Conservation (phyloP, 2,329 filamentous ascomycete species). For the Chaetothyriales sp. region DNA sequence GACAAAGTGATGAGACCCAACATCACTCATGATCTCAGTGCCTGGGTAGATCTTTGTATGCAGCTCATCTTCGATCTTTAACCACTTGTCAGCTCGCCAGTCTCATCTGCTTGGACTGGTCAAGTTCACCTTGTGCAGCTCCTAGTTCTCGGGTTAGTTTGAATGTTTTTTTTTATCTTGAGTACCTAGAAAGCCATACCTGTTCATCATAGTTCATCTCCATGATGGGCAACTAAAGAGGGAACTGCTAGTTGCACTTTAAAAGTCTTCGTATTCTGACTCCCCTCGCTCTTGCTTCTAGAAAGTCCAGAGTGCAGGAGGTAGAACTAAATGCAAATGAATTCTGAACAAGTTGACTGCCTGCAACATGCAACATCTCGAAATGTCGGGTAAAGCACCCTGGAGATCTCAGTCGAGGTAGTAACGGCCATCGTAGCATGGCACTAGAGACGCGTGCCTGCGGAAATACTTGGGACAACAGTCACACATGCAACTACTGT, state of each 20-base stretch:
- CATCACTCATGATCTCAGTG: constrained; percentile 46
- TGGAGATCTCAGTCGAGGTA: too few species aligned
- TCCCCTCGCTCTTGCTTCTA: not conserved
- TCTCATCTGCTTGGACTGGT: not conserved
- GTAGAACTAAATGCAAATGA: not conserved
- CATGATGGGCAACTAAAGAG: constrained; percentile 21
- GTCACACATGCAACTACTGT: not conserved
- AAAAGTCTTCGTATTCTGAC: not conserved
- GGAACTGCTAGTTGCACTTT: not conserved
- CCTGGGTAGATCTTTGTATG: constrained; percentile 40
- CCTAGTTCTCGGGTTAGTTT: constrained; percentile 5
- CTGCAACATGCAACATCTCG: not conserved
- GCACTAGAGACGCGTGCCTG: too few species aligned
- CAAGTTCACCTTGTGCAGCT: constrained; percentile 8
- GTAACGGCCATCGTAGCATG: not conserved
- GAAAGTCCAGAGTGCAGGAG: not conserved
- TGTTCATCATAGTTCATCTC: constrained; percentile 34
- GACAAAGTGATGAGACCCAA: constrained; percentile 49
- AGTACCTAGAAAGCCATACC: constrained; percentile 16
- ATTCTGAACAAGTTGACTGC: not conserved
- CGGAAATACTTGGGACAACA: too few species aligned
- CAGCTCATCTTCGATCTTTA: constrained; percentile 23
- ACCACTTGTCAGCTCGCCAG: constrained; percentile 1
- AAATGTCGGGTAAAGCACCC: not conserved
- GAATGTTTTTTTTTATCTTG: not conserved